phyloP scores from a whole-genome alignment of 768 basidiomycete species.

The Agaricus subrufescens region DNA sequence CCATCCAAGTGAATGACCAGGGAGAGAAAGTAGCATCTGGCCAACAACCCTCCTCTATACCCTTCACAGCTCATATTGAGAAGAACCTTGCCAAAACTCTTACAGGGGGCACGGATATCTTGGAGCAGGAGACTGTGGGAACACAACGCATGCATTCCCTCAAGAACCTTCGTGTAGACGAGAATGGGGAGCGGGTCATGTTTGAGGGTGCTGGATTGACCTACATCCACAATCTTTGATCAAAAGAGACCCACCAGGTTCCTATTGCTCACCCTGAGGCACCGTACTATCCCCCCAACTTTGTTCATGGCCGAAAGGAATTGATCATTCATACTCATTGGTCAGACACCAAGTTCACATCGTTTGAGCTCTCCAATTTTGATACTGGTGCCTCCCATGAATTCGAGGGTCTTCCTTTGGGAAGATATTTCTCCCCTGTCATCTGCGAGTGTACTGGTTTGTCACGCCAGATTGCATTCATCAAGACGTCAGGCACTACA shows the following conservation, averaged over 20 bases:
- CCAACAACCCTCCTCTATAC: too few species aligned
- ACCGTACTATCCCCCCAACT: slow-evolving; percentile 66
- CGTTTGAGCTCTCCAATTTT: slow-evolving; percentile 61
- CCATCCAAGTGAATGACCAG: too few species aligned
- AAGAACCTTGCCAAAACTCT: too few species aligned
- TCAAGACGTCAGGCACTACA: slow-evolving; percentile 55
- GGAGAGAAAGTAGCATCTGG: too few species aligned
- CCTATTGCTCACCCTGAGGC: slow-evolving; percentile 42
- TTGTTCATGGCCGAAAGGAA: slow-evolving; percentile 43
- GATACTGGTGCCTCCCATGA: slow-evolving; percentile 38
- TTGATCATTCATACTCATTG: slow-evolving; percentile 63
- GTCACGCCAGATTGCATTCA: slow-evolving; percentile 51
- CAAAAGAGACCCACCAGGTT: slow-evolving; percentile 27
- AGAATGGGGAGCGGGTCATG: slow-evolving; percentile 45
- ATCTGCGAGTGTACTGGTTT: slow-evolving; percentile 42
- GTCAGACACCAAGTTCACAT: slow-evolving; percentile 59
- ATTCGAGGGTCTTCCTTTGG: slow-evolving; percentile 53
- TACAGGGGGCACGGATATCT: slow-evolving; percentile 39
- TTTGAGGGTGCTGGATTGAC: slow-evolving; percentile 68
- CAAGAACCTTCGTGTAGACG: slow-evolving; percentile 53
- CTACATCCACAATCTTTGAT: slow-evolving; percentile 41
- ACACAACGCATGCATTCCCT: slow-evolving; percentile 59
- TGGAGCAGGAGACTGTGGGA: slow-evolving; percentile 51
- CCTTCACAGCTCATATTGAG: too few species aligned
- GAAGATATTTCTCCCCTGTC: slow-evolving; percentile 59